Percentiles rank a stretch among this genome's conserved stretches.
phyloP scores from a whole-genome alignment of 2,329 filamentous ascomycete genomes.

The Trichophyton schoenleinii region DNA sequence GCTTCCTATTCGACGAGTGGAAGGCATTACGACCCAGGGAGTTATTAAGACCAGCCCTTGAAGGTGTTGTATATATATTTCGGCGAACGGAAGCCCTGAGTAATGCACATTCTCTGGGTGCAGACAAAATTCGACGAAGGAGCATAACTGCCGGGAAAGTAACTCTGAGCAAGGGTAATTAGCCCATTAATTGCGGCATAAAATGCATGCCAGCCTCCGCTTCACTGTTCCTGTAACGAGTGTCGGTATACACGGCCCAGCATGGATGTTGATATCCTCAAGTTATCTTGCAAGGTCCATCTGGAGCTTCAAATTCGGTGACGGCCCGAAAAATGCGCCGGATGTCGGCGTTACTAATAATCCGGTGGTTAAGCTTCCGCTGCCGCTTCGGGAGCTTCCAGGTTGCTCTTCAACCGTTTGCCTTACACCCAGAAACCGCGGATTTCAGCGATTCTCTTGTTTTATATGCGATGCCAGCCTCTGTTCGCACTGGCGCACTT shows the following conservation, averaged over 20 bases:
- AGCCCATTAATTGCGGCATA: background rate
- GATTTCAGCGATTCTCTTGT: background rate
- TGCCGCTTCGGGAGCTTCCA: background rate
- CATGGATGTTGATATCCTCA: background rate
- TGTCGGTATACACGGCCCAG: background rate
- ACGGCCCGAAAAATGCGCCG: background rate
- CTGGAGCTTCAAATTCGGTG: too few relatives aligned
- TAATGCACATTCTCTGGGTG: background rate
- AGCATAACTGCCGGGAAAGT: background rate
- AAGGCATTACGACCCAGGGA: background rate
- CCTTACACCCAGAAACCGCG: background rate
- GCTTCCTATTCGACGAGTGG: conserved; percentile 17
- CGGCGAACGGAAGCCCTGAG: background rate
- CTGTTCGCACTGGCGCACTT: background rate
- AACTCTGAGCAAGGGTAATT: background rate
- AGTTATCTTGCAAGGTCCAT: background rate
- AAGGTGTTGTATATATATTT: background rate
- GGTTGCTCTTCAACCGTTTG: background rate
- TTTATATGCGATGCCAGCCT: background rate
- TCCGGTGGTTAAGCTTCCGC: background rate
- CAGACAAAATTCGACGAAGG: background rate
- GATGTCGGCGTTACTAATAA: background rate
- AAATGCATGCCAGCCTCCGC: background rate
- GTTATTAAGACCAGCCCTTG: background rate
- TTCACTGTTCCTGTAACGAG: background rate